Evolutionary conservation across 78 protist species (phyloP), one percentile per base, ranked within the genome.

Genomic region (Tieghemostelium lacteum): DNA sequence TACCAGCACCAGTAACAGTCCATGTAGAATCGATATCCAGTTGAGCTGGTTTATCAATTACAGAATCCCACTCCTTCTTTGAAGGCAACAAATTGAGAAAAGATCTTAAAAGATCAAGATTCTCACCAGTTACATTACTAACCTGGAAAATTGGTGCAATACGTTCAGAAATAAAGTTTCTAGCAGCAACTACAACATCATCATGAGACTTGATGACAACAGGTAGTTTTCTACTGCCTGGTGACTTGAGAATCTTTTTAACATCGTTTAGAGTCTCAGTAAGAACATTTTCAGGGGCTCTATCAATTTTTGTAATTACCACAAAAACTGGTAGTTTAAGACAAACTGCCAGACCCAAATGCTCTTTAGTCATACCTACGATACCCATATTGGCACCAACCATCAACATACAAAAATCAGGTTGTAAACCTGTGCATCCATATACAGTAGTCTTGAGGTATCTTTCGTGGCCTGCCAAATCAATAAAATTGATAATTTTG

Each of bases 371-470:
- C 94, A 93, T 93, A 24, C 95, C 94, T 31, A 60, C 75, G 20
- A 52, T 26, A 50, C 77, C 77, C 36, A 33, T 71, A 52, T 71
- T 71, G 3, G 64, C 60, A 52, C 64, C 60, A 2, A 71, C 28
- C 0, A 94, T 75, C 4, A 96, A 40, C 88, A 95, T 78, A 29
- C 93, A 86, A 57, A 73, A 97, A 71, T 97, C 97, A 1, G 98
- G 98, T 12, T 7, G 12, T 36, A 61, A 75, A 26, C 98, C 97
- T 4, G 98, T 98, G 93, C 97, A 85, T 4, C 99, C 99, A 37
- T n/a, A 86, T 22, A 97, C 80, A 2, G 99, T 98, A n/a, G 99
- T 98, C 45, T 94, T 93, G 12, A 98, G 85, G 80, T 97, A 98
- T 24, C 49, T 39, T 58, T 96, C 98, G 64, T 89, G 95, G 28